Percentiles rank a stretch among this genome's conserved stretches.
phyloP scores from a whole-genome alignment of 768 basidiomycete species.

The Podaxis mareebaensis region DNA sequence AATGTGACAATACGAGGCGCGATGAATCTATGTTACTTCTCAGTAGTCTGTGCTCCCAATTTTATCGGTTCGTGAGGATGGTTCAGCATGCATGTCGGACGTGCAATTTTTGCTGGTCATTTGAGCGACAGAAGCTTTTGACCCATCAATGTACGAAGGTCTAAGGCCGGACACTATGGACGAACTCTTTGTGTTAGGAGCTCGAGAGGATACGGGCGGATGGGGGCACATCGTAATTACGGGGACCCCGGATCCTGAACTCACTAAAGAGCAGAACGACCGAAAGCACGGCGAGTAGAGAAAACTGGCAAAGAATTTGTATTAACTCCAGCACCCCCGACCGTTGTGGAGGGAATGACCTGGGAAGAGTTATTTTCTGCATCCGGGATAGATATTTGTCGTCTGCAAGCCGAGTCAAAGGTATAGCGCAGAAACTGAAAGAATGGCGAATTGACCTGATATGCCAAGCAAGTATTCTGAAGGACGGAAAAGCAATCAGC shows the following conservation, averaged over 20 bases:
- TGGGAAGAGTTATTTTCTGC: conserved; percentile 9
- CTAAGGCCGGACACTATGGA: not conserved
- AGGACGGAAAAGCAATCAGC: not conserved
- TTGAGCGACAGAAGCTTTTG: not conserved
- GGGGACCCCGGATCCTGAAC: no score
- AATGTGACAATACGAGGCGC: conserved; percentile 11
- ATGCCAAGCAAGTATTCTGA: not conserved
- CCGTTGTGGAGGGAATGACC: no score
- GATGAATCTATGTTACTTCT: conserved; percentile 8
- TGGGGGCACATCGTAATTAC: no score
- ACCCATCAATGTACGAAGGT: not conserved
- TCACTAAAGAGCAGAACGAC: no score
- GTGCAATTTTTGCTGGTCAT: no score
- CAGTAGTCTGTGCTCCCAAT: not conserved
- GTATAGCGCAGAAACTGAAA: not conserved
- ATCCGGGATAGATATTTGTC: conserved; percentile 6
- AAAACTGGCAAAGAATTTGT: no score
- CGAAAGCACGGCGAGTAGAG: no score
- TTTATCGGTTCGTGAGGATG: not conserved
- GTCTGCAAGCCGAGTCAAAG: not conserved
- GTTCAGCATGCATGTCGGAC: not conserved
- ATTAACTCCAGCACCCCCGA: no score
- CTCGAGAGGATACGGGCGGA: not conserved
- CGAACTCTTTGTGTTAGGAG: not conserved
- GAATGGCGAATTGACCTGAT: not conserved